Percentiles rank a stretch among this genome's conserved stretches.
Conservation (phyloP, 768 basidiomycete species). For the Coprinopsis strossmayeri region DNA sequence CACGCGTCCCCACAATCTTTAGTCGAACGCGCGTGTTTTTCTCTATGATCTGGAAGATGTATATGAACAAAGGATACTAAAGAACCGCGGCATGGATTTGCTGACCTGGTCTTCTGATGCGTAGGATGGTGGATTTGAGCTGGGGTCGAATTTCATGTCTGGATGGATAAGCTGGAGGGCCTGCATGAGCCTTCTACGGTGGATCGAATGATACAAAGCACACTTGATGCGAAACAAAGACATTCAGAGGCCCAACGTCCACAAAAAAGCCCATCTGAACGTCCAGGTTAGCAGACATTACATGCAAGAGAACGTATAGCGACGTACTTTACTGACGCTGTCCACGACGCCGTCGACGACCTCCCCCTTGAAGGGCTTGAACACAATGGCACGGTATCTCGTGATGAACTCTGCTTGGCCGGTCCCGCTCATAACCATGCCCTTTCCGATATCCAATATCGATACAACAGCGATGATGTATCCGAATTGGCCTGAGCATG, state of each 20-base stretch:
- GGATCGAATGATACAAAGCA: slow-evolving; percentile 15
- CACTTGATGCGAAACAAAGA: slow-evolving; percentile 96
- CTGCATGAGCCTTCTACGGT: not conserved
- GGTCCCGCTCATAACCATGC: slow-evolving; percentile 84
- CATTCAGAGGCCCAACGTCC: slow-evolving; percentile 88
- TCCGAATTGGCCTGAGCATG: slow-evolving; percentile 92
- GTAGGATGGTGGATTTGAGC: slow-evolving; percentile 95
- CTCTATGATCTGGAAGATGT: slow-evolving; percentile 66
- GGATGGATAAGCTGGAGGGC: slow-evolving; percentile 75
- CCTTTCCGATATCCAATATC: slow-evolving; percentile 87
- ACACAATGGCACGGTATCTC: slow-evolving; percentile 92
- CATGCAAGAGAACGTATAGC: not conserved
- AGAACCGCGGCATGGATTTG: not conserved
- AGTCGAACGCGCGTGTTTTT: slow-evolving; percentile 88
- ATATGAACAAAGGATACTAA: not conserved
- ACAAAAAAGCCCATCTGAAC: slow-evolving; percentile 98
- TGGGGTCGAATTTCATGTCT: slow-evolving; percentile 92
- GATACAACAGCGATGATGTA: slow-evolving; percentile 91
- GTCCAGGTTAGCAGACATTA: not conserved
- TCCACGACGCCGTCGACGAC: slow-evolving; percentile 95
- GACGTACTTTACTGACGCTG: slow-evolving; percentile 89
- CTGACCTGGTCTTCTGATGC: slow-evolving; percentile 82
- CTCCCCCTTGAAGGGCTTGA: slow-evolving; percentile 99
- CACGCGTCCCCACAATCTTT: slow-evolving; percentile 97
- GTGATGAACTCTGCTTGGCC: slow-evolving; percentile 97